phyloP scores from a whole-genome alignment of 73 alveolate species.

The Paramecium primaurelia region DNA sequence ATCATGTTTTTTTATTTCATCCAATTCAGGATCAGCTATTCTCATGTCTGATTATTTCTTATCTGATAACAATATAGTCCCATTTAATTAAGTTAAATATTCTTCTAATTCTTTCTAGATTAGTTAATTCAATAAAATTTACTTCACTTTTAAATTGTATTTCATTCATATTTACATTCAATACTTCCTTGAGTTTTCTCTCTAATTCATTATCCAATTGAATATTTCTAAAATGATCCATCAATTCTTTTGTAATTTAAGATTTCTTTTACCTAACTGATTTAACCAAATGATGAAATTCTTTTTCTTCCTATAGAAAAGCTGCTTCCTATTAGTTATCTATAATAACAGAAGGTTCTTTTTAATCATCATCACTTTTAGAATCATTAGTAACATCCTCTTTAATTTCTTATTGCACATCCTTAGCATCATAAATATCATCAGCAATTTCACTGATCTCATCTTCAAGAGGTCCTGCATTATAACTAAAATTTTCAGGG shows the following conservation, averaged over 20 bases:
- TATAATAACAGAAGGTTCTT: background rate
- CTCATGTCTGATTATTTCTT: background rate
- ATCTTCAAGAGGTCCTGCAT: constrained; percentile 23
- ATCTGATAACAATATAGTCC: background rate
- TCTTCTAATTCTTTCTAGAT: background rate
- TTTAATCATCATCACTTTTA: background rate
- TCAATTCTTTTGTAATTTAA: background rate
- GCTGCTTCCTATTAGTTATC: constrained; percentile 42
- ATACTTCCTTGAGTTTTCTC: background rate
- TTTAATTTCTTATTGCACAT: background rate
- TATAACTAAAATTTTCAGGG: background rate
- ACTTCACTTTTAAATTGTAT: constrained; percentile 11
- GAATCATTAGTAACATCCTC: constrained; percentile 29
- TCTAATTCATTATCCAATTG: background rate
- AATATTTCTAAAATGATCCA: background rate
- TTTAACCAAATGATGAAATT: constrained; percentile 20
- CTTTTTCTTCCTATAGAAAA: constrained; percentile 19
- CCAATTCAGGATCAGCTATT: background rate
- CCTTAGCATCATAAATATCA: constrained; percentile 30
- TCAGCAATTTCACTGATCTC: constrained; percentile 22
- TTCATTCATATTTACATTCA: background rate
- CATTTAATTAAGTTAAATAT: background rate
- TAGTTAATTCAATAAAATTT: background rate
- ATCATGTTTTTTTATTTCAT: background rate
- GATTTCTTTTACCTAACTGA: background rate